Conservation (phyloP, 2,329 filamentous ascomycete species). For the Colletotrichum zoysiae region DNA sequence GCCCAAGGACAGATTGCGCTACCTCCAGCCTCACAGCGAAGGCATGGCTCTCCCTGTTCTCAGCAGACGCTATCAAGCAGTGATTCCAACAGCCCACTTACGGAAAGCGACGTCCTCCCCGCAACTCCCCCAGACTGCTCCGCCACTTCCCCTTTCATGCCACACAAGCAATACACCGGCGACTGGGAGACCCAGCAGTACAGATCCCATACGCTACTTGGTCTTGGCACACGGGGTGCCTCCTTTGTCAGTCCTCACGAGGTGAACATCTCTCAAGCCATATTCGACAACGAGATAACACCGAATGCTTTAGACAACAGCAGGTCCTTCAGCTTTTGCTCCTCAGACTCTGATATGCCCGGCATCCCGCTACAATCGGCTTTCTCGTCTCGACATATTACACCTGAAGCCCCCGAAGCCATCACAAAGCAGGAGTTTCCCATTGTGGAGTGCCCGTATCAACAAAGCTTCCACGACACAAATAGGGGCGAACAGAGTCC, state of each 20-base stretch:
- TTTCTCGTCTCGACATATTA: conserved; percentile 28
- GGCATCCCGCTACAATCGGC: conserved; percentile 19
- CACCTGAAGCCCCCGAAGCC: conserved; percentile 23
- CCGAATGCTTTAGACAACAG: conserved; percentile 7
- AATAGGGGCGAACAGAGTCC: conserved; percentile 41
- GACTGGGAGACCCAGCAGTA: conserved; percentile 26
- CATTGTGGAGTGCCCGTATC: conserved; percentile 1
- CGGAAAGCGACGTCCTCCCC: conserved; percentile 56
- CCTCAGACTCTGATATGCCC: conserved; percentile 24
- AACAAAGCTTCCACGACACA: conserved; percentile 26
- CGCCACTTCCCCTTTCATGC: conserved; percentile 48
- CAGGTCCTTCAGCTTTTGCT: conserved; percentile 26
- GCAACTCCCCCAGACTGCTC: conserved; percentile 54
- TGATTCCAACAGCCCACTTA: conserved; percentile 53
- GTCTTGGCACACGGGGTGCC: conserved; percentile 14
- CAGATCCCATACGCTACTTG: conserved; percentile 24
- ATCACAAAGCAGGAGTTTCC: conserved; percentile 31
- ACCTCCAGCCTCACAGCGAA: conserved; percentile 45
- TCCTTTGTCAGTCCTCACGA: conserved; percentile 40
- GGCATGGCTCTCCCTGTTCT: conserved; percentile 54
- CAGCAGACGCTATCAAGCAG: conserved; percentile 54
- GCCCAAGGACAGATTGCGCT: conserved; percentile 40
- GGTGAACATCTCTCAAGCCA: conserved; percentile 34
- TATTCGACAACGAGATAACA: conserved; percentile 31
- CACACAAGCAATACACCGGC: conserved; percentile 36